Base-by-base conservation (phyloP, 805 yeast genomes). In the Ogataea naganishii region DNA sequence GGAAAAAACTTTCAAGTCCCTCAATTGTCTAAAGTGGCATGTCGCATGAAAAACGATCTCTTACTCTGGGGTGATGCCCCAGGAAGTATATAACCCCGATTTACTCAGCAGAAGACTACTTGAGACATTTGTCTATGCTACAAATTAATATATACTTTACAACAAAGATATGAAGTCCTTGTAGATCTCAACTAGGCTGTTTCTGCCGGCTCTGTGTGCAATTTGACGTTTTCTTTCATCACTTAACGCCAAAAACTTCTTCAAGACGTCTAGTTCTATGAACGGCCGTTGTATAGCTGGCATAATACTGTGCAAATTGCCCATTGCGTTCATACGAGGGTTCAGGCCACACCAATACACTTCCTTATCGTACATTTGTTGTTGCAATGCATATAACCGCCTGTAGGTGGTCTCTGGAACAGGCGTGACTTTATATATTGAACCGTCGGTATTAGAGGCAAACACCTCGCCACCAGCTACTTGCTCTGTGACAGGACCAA, bases 371-470 rank as follows among this genome's bases (percentile, higher is more conserved):
- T 69, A 68, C 29, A 92, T 58, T 44, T 86, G 96, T 53, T 86
- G 95, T 49, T 88, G 96, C 14, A 89, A 60, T 20, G 85, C 77
- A 46, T 81, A 83, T 47, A 92, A 63, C 34, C 94, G 64, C 52
- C 96, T 69, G 55, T 85, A 92, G 9, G 74, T 65, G 3, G 72
- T 57, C 48, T 92, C 97, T 23, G 69, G 60, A 9, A 86, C 59
- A 1, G 97, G 96, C 14, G 72, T 61, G 6, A 92, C 72, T 29
- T 72, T 69, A 44, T 73, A 76, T 21, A 92, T 53, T 0, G 88
- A 76, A 0, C 98, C 98, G 44, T 88, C 95, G 2, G 65, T 59
- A 11, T 80, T 75, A 1, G 78, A 75, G 3, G 89, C 95, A 29
- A 89, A 52, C 6, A 74, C 63, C 43, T 76, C 84, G 49, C 67